A percentile compares a stretch with the other conserved stretches of the same genome.
These are phyloP conservation scores for Pseudogymnoascus sp. DNA, from an alignment of 2,329 filamentous ascomycete genomes.

Conservation along the genomic window DNA sequence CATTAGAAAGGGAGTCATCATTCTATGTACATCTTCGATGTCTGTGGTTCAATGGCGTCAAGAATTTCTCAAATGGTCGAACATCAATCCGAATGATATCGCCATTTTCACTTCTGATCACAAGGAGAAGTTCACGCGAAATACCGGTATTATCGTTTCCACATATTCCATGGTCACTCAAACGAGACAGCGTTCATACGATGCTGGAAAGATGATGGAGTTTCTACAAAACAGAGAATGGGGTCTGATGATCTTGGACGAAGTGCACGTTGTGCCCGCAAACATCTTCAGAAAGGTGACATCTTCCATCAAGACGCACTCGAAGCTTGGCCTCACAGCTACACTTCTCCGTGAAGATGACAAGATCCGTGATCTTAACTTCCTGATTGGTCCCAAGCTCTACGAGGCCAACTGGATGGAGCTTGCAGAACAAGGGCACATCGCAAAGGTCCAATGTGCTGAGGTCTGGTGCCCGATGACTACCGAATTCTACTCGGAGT, in stretches of 20 bases:
- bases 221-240: constrained; percentile 85
- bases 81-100: constrained; percentile 88
- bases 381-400: constrained; percentile 91
- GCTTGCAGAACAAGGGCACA: constrained; percentile 90
- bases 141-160: constrained; percentile 92
- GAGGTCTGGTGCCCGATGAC: constrained; percentile 99
- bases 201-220: constrained; percentile 96
- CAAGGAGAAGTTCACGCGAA: constrained; percentile 77
- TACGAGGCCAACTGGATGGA: constrained; percentile 99
- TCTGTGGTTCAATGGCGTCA: constrained; percentile 94
- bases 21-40: constrained; percentile 96
- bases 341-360: constrained; percentile 94
- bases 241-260: constrained; percentile 94
- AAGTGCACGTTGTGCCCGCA: constrained; percentile 95
- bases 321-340: constrained; percentile 88
- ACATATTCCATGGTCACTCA: constrained; percentile 99
- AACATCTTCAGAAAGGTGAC: constrained; percentile 95
- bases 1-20: constrained; percentile 92
- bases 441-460: constrained; percentile 93
- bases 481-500: constrained; percentile 94
- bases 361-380: constrained; percentile 96
- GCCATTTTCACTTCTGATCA: constrained; percentile 91
- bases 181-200: constrained; percentile 76
- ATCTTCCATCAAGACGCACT: constrained; percentile 85
- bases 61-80: constrained; percentile 98